A percentile compares a stretch with the other conserved stretches of the same genome.
phyloP scores from a whole-genome alignment of 306 rosid genomes.

The Fragaria iinumae region DNA sequence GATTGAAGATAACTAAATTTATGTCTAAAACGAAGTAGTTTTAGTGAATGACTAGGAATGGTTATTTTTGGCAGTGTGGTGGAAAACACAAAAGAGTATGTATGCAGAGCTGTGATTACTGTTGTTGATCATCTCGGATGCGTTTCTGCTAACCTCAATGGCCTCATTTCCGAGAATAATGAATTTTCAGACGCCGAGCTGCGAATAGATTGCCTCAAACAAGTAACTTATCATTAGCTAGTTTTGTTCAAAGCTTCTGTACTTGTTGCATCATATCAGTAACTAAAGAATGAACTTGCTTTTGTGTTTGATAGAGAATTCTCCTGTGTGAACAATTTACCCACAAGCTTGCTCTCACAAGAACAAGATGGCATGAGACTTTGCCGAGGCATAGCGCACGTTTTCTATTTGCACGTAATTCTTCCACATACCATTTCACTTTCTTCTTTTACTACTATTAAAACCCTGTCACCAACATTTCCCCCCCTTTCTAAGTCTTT shows the following conservation, averaged over 20 bases:
- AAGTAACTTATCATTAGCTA: conserved; percentile 36
- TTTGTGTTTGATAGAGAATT: conserved; percentile 52
- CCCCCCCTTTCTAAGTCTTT: background rate
- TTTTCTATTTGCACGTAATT: conserved; percentile 56
- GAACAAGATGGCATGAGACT: conserved; percentile 53
- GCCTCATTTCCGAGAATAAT: conserved; percentile 54
- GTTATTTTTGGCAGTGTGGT: conserved; percentile 46
- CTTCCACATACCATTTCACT: conserved; percentile 18
- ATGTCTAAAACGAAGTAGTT: background rate
- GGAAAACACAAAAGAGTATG: conserved; percentile 72
- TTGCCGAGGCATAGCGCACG: conserved; percentile 50
- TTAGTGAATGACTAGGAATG: background rate
- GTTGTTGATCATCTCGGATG: conserved; percentile 89
- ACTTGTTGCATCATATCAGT: background rate
- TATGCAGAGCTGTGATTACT: conserved; percentile 73
- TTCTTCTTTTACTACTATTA: conserved; percentile 17
- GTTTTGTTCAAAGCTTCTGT: background rate
- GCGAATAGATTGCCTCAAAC: conserved; percentile 64
- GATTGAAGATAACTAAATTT: background rate
- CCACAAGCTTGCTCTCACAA: conserved; percentile 54
- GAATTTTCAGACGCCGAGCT: conserved; percentile 60
- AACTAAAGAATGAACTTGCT: background rate
- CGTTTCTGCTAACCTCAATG: conserved; percentile 61
- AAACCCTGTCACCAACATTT: conserved; percentile 2
- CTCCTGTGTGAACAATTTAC: conserved; percentile 59